Evolutionary conservation across 345 rosid genomes (phyloP).

Genomic region (Euphorbia lathyris): DNA sequence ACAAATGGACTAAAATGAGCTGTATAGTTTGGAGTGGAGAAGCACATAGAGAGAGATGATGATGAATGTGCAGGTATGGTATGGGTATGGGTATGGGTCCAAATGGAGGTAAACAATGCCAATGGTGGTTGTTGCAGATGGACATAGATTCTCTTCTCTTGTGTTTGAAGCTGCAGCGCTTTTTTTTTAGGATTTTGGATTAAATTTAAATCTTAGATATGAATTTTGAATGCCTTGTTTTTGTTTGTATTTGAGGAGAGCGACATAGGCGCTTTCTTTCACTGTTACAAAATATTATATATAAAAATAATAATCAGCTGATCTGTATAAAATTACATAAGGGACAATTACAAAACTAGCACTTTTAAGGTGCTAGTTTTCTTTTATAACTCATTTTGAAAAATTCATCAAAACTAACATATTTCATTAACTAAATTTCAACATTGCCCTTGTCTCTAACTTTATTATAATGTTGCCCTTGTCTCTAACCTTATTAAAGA

Average conservation of each 20-base stretch:
- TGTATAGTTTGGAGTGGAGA: neutral
- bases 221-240: neutral
- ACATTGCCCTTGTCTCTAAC: too few relatives aligned
- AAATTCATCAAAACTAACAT: too few relatives aligned
- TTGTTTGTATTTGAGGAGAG: neutral
- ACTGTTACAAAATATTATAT: too few relatives aligned
- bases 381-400: too few relatives aligned
- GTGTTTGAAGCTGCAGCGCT: neutral
- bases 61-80: neutral
- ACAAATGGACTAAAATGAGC: neutral
- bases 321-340: too few relatives aligned
- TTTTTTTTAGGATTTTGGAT: neutral
- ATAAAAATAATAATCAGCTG: too few relatives aligned
- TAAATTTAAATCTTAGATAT: neutral
- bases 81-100: constrained; percentile 9
- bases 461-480: too few relatives aligned
- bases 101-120: neutral
- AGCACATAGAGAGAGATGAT: too few relatives aligned
- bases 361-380: too few relatives aligned
- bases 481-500: too few relatives aligned
- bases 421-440: too few relatives aligned
- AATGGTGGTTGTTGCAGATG: neutral
- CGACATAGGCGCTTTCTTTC: neutral
- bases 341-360: too few relatives aligned
- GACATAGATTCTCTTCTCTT: neutral